A percentile compares a stretch with the other conserved stretches of the same genome.
Evolutionary conservation across 2,329 filamentous ascomycete species (phyloP).

Genomic region (Fusarium anguioides): DNA sequence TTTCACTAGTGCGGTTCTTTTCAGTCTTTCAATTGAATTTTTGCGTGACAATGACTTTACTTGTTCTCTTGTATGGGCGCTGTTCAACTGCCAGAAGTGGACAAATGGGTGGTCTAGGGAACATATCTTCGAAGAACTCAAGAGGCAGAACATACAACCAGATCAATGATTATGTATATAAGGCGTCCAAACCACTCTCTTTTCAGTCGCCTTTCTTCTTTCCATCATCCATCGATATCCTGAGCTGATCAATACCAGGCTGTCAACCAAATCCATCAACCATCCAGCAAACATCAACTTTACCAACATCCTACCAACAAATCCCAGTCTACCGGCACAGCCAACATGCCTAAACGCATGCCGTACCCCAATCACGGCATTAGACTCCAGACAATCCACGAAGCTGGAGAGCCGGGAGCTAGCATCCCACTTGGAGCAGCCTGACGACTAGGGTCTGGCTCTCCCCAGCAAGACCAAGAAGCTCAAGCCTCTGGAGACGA

Average conservation of each 20-base stretch:
- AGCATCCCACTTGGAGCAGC: not conserved
- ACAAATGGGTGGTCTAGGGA: not conserved
- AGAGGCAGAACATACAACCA: not conserved
- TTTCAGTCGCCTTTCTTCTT: no score
- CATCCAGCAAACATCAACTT: no score
- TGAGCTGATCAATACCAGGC: not conserved
- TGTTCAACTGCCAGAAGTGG: not conserved
- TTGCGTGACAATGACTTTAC: not conserved
- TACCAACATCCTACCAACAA: not conserved
- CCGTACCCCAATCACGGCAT: not conserved
- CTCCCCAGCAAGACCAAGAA: not conserved
- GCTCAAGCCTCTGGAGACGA: not conserved
- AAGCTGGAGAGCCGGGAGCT: not conserved
- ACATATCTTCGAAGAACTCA: not conserved
- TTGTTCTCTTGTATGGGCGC: not conserved
- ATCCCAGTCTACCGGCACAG: not conserved
- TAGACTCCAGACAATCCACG: not conserved
- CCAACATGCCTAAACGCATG: not conserved
- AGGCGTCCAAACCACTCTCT: not conserved
- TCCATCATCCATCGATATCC: not conserved
- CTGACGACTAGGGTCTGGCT: not conserved
- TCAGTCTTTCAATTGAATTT: not conserved
- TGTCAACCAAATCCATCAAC: no score
- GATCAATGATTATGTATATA: not conserved
- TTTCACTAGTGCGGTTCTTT: not conserved